Percentiles rank a stretch among this genome's conserved stretches.
These are phyloP conservation scores for Fusarium euwallaceae DNA, from an alignment of 2,329 filamentous ascomycete species.

Conservation along the genomic window DNA sequence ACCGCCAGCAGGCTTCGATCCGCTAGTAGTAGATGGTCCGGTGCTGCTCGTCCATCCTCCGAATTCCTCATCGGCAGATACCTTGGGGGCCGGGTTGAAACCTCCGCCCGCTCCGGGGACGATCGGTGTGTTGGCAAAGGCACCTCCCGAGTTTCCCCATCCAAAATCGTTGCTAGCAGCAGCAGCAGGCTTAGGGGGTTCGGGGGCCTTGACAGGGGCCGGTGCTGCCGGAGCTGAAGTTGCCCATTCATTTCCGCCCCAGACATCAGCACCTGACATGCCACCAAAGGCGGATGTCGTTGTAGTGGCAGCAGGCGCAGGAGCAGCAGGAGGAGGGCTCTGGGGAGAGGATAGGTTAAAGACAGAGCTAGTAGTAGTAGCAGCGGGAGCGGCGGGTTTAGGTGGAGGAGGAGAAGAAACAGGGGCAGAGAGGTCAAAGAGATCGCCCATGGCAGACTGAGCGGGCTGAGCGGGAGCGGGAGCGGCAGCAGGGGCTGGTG, in stretches of 20 bases:
- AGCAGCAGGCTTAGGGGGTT: constrained; percentile 56
- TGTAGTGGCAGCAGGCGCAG: constrained; percentile 53
- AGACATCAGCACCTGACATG: constrained; percentile 75
- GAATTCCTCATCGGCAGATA: constrained; percentile 93
- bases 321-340: constrained; percentile 59
- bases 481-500: constrained; percentile 48
- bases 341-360: constrained; percentile 81
- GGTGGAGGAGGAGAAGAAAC: constrained; percentile 58
- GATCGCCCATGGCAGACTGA: constrained; percentile 75
- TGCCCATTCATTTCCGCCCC: constrained; percentile 90
- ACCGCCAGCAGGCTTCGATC: constrained; percentile 66
- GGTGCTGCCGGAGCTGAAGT: constrained; percentile 57
- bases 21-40: constrained; percentile 57
- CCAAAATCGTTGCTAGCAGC: constrained; percentile 71
- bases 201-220: constrained; percentile 71
- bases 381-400: constrained; percentile 57
- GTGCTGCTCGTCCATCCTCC: constrained; percentile 90
- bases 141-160: constrained; percentile 63
- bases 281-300: constrained; percentile 54
- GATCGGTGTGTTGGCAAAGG: constrained; percentile 71
- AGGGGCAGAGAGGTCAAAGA: constrained; percentile 81
- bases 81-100: constrained; percentile 74
- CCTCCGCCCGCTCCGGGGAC: constrained; percentile 74
- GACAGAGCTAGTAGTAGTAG: constrained; percentile 68
- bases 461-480: constrained; percentile 57